Evolutionary conservation across 768 basidiomycete species (phyloP).

Genomic region (Leccinum rimulosum): DNA sequence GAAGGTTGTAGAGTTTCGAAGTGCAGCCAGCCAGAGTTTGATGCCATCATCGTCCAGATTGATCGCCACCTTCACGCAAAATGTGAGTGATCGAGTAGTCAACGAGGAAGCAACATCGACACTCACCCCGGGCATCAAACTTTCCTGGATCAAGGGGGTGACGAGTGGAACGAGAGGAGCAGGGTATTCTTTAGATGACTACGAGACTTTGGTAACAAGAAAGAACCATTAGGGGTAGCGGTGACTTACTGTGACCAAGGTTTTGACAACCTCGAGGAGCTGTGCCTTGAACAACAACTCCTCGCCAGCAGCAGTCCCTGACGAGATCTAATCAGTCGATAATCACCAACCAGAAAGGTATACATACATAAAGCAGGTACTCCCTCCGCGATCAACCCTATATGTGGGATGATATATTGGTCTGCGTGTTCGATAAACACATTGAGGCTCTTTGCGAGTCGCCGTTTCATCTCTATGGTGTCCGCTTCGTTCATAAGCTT

Average conservation of each 20-base stretch:
- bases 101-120: neutral
- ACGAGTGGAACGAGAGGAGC: conserved; percentile 51
- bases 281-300: conserved; percentile 72
- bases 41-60: conserved; percentile 80
- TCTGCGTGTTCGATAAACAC: conserved; percentile 57
- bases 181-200: conserved; percentile 71
- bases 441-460: conserved; percentile 68
- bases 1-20: conserved; percentile 62
- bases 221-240: neutral
- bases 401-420: conserved; percentile 64
- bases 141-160: conserved; percentile 62
- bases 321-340: conserved; percentile 11
- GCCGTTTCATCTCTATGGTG: conserved; percentile 71
- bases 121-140: conserved; percentile 55
- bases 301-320: conserved; percentile 67
- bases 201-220: conserved; percentile 4
- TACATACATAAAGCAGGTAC: conserved; percentile 70
- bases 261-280: conserved; percentile 67
- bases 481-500: conserved; percentile 69
- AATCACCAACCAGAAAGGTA: conserved; percentile 1
- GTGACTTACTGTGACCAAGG: conserved; percentile 58
- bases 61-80: conserved; percentile 49
- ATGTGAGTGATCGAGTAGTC: neutral
- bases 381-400: conserved; percentile 56
- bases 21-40: conserved; percentile 67